These are phyloP conservation scores for Arctium minus DNA, from an alignment of 129 eudicot genomes.

Conservation along the genomic window DNA sequence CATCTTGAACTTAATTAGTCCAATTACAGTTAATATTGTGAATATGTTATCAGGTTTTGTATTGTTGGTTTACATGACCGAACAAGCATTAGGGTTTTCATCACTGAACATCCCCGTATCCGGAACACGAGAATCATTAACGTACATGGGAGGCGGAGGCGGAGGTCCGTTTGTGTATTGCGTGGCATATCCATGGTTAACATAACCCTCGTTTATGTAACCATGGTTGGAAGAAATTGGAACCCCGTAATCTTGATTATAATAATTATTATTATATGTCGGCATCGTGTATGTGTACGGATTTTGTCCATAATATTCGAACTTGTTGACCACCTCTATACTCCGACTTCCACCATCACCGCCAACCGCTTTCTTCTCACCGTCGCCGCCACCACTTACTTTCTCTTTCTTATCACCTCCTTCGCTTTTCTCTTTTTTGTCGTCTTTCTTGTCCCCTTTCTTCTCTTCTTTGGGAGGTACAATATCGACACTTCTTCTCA, in stretches of 20 bases:
- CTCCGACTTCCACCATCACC: conserved; percentile 4
- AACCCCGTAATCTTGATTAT: conserved; percentile 39
- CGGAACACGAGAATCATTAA: conserved; percentile 5
- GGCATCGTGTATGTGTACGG: conserved; percentile 30
- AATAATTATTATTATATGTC: conserved; percentile 17
- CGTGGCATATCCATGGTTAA: conserved; percentile 23
- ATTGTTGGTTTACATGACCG: conserved; percentile 41
- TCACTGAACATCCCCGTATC: conserved; percentile 60
- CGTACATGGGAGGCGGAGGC: conserved; percentile 31
- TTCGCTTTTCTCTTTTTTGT: conserved; percentile 4
- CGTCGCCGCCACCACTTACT: not conserved
- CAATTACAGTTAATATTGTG: not conserved
- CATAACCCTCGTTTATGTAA: conserved; percentile 28
- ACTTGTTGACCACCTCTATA: conserved; percentile 25
- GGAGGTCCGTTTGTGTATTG: conserved; percentile 38
- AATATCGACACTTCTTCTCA: conserved; percentile 53
- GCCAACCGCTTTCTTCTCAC: not conserved
- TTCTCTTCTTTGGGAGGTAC: conserved; percentile 38
- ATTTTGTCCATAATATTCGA: conserved; percentile 18
- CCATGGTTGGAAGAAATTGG: conserved; percentile 22
- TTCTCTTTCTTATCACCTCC: conserved; percentile 11
- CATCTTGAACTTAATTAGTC: not conserved
- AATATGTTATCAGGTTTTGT: not conserved
- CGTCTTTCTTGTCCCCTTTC: not conserved
- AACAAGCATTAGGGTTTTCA: conserved; percentile 73